A percentile compares a stretch with the other conserved stretches of the same genome.
phyloP scores from a whole-genome alignment of 2,329 filamentous ascomycete species.

The Fusarium sp. region DNA sequence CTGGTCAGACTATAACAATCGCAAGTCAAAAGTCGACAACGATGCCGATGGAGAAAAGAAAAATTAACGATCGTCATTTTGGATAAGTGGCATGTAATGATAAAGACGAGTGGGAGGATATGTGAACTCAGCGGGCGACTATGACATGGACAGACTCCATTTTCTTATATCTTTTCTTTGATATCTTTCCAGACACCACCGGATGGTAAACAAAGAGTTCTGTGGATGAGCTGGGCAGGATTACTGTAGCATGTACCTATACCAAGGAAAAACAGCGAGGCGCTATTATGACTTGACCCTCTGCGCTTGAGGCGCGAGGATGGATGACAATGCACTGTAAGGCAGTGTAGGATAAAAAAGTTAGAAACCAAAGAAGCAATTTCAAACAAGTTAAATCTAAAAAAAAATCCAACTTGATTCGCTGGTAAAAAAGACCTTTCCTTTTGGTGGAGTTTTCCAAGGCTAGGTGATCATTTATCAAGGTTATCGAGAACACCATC shows the following conservation, averaged over 20 bases:
- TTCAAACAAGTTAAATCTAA: slow-evolving; percentile 10
- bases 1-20: slow-evolving; percentile 61
- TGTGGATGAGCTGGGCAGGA: slow-evolving; percentile 13
- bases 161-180: slow-evolving; percentile 28
- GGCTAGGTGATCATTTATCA: background rate
- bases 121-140: slow-evolving; percentile 34
- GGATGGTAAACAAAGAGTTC: slow-evolving; percentile 15
- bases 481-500: background rate
- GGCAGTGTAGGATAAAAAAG: slow-evolving; percentile 26
- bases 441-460: background rate
- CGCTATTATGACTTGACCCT: slow-evolving; percentile 38
- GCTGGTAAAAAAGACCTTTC: too few species aligned
- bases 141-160: slow-evolving; percentile 37
- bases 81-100: slow-evolving; percentile 34
- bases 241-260: slow-evolving; percentile 23
- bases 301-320: slow-evolving; percentile 34
- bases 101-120: slow-evolving; percentile 10
- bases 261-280: slow-evolving; percentile 43
- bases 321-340: slow-evolving; percentile 27
- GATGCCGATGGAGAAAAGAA: slow-evolving; percentile 25
- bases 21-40: slow-evolving; percentile 48
- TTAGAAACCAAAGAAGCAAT: slow-evolving; percentile 18
- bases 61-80: slow-evolving; percentile 13
- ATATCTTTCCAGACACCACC: slow-evolving; percentile 4
- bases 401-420: background rate